phyloP scores from a whole-genome alignment of 176 grass and related monocot species.

The Musa beccarii region DNA sequence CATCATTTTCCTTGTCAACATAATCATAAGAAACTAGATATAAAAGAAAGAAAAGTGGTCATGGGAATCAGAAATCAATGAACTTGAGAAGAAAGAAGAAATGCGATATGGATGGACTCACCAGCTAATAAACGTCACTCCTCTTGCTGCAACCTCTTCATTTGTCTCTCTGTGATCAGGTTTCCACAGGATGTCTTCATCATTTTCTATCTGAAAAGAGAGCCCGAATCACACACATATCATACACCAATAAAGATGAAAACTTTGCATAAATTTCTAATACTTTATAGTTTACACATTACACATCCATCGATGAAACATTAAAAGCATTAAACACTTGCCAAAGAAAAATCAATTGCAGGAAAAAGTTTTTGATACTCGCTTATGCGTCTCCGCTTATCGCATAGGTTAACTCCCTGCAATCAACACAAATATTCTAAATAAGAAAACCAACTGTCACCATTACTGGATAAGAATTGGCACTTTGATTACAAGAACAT shows the following conservation, averaged over 20 bases:
- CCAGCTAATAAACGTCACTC: conserved; percentile 79
- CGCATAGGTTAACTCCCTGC: conserved; percentile 75
- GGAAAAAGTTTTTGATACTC: conserved; percentile 63
- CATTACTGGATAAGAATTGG: background rate
- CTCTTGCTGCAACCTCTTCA: conserved; percentile 48
- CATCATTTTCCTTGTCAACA: too few species aligned
- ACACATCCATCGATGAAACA: background rate
- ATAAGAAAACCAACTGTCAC: too few species aligned
- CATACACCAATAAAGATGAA: background rate
- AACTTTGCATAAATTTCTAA: background rate
- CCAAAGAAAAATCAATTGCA: conserved; percentile 86
- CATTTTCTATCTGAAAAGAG: conserved; percentile 56
- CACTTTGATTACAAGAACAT: too few species aligned
- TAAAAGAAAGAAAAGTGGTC: too few species aligned
- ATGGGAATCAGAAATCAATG: too few species aligned
- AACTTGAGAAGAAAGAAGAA: too few species aligned
- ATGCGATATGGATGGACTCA: conserved; percentile 5
- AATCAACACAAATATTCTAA: background rate
- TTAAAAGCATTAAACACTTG: conserved; percentile 20
- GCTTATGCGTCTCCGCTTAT: conserved; percentile 76
- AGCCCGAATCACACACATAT: background rate
- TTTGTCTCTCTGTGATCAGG: conserved; percentile 57
- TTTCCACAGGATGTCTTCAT: conserved; percentile 75
- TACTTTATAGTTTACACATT: background rate
- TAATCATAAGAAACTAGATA: too few species aligned